A percentile compares a stretch with the other conserved stretches of the same genome.
phyloP scores from a whole-genome alignment of 805 yeast genomes.

The Candida chauliodis region DNA sequence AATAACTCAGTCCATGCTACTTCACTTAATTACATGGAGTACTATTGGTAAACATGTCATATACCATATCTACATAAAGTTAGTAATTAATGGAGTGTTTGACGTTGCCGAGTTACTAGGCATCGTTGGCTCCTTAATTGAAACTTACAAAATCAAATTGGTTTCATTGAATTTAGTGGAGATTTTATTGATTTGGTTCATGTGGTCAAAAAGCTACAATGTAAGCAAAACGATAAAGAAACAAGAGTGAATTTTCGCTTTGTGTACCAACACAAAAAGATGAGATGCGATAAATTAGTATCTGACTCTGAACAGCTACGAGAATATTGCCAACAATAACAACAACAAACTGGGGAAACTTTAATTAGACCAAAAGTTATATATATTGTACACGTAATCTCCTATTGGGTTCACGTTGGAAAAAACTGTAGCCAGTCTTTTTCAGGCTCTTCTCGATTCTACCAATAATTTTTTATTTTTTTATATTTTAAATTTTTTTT shows the following conservation, averaged over 20 bases:
- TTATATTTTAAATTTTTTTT: neutral
- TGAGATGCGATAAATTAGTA: neutral
- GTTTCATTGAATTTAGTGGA: constrained; percentile 2
- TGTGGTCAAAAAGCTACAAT: constrained; percentile 3
- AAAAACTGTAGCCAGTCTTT: too few relatives aligned
- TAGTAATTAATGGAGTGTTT: constrained; percentile 5
- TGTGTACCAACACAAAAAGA: neutral
- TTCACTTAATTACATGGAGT: constrained; percentile 6
- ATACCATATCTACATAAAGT: constrained; percentile 1
- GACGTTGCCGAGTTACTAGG: constrained; percentile 7
- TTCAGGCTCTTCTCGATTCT: constrained; percentile 2
- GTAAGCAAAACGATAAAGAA: neutral
- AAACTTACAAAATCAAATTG: constrained; percentile 1
- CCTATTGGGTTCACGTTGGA: too few relatives aligned
- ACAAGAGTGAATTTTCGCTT: neutral
- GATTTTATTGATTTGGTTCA: constrained; percentile 6
- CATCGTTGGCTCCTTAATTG: constrained; percentile 6
- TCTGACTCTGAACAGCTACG: too few relatives aligned
- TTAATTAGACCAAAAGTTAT: too few relatives aligned
- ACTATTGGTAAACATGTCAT: constrained; percentile 4
- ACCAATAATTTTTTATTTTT: constrained; percentile 3
- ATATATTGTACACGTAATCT: too few relatives aligned
- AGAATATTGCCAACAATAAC: neutral
- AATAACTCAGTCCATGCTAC: constrained; percentile 1
- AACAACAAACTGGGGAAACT: too few relatives aligned